Evolutionary conservation across 768 basidiomycete genomes (phyloP), one percentile per base, ranked within the genome.

Genomic region (Phylloporus sp.): DNA sequence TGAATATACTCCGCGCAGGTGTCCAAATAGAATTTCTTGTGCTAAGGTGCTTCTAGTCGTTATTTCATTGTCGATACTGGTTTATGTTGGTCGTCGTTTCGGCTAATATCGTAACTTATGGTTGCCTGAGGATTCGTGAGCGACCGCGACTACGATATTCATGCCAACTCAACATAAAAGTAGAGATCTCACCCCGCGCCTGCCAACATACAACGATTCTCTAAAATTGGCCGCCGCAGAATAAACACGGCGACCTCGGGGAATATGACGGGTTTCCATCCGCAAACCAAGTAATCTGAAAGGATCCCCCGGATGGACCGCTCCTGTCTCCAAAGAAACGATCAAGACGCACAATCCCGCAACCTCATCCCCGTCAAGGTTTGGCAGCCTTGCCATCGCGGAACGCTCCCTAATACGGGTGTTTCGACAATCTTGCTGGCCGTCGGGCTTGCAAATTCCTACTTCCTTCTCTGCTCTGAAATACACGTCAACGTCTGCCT

Each of bases 381-480:
- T 42, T 49, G 58, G 54, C 43, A 50, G 48, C 66, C 65, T 65
- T 31, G 42, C 31, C 17, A 45, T 69, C 33, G 75, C 75, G 42
- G 71, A 77, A 36, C 75, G 73, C 64, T 75, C 73, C 49, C 70
- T 46, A 75, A 77, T 15, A 72, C 65, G 32, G 70, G 64, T 60
- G 42, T 36, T 28, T 50, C 52, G 42, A 50, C 44, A 14, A 50
- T 32, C 32, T 42, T 41, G n/a, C 20, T 34, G 39, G 10, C 24
- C 24, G 18, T 14, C 42, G 27, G 26, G 44, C 44, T 48, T 37
- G 37, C 36, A 32, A 41, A 48, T 6, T 17, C 14, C 20, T 34
- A 20, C 41, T 15, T 6, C 32, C 32, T 34, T 38, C 32, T 57
- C 48, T 72, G 69, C 50, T 65, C 60, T 24, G 59, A 68, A 72